Base-by-base conservation (phyloP, 164 flowering plant species). In the Magnolia changhungtana region DNA sequence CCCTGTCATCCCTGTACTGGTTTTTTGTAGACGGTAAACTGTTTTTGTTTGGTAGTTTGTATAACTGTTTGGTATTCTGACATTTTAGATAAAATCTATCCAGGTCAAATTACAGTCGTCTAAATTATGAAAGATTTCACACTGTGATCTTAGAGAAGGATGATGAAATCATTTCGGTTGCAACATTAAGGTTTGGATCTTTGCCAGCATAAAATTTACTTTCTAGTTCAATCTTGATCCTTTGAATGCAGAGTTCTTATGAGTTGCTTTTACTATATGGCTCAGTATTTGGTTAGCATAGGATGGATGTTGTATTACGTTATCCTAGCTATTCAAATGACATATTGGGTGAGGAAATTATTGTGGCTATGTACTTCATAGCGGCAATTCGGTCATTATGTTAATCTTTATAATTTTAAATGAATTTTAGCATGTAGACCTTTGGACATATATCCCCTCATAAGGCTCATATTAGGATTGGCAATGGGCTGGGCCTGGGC, bases 151-250 rank as follows among this genome's bases (percentile, higher is more conserved):
- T 90, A 71, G 90, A 89, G 78, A 82, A 75, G 70, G 84, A 82
- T 18, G 87, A 81, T 7, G 85, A 79, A 51, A 78, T 88, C 7
- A 72, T 89, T 18, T 80, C 87, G 8, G 90, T 50, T 0, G 94
- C 92, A 67, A 74, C 89, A 10, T 10, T 89, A 18, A 89, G 94
- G 94, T 90, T 59, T 71, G 78, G 27, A 71, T 63, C 49, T 67
- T 0, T 70, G 10, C 51, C 18, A 27, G 24, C 13, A 21, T 21
- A 65, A 65, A 8, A 65, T 65, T 21, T 65, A 65, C 68, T 24
- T 20, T 65, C 24, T 65, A 65, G 24, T 65, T 23, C 24, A 8
- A 29, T 23, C 45, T 9, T 20, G 13, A 10, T 65, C 29, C 68
- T 65, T 65, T 29, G 13, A 20, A 65, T 65, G 68, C 7, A 8